Percentiles rank a stretch among this genome's conserved stretches.
Conservation (phyloP, 83 land plant genomes). For the Picea engelmannii region DNA sequence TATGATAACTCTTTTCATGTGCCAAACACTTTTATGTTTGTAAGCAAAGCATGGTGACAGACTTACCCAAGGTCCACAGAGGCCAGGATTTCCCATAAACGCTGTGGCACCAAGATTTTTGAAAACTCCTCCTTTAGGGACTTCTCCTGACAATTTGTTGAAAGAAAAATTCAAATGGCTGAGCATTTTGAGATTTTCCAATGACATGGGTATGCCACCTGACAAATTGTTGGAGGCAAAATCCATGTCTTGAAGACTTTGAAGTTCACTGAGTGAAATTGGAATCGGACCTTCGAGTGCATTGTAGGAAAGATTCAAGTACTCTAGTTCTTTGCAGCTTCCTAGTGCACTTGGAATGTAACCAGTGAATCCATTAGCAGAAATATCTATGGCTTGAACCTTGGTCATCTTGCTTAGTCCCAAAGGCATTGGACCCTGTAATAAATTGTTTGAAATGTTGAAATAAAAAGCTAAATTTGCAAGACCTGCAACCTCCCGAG, state of each 20-base stretch:
- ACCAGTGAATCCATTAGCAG: slow-evolving; percentile 20
- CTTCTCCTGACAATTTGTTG: slow-evolving; percentile 20
- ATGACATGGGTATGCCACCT: background rate
- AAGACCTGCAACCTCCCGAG: slow-evolving; percentile 25
- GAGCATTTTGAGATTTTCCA: no score
- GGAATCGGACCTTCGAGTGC: slow-evolving; percentile 6
- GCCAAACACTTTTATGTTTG: background rate
- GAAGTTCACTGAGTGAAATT: background rate
- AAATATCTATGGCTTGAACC: slow-evolving; percentile 52
- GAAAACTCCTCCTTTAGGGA: slow-evolving; percentile 15
- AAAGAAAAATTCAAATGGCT: background rate
- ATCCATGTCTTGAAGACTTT: background rate
- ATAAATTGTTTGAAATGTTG: slow-evolving; percentile 48
- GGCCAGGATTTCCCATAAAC: background rate
- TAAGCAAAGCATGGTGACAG: no score
- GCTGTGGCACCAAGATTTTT: background rate
- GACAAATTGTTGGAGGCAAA: background rate
- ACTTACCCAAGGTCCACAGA: no score
- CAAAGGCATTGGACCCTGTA: slow-evolving; percentile 36
- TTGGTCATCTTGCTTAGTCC: slow-evolving; percentile 38
- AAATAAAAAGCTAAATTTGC: slow-evolving; percentile 32
- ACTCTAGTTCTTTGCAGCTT: background rate
- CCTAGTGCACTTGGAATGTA: no score
- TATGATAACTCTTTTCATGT: background rate
- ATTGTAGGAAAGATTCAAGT: background rate